Evolutionary conservation across 257 asterid genomes (phyloP).

Genomic region (Marsdenia floribunda): DNA sequence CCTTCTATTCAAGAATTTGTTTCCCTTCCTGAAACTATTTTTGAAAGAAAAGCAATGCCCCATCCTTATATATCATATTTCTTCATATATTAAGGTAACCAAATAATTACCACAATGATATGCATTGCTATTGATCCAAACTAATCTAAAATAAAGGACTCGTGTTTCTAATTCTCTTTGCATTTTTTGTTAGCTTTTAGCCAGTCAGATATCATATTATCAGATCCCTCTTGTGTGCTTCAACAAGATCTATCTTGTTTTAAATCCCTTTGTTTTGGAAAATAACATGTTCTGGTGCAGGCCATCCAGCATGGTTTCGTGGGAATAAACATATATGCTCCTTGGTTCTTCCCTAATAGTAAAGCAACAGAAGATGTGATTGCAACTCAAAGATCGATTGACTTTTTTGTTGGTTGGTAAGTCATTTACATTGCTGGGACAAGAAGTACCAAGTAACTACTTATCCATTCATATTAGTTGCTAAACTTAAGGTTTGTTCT

Average conservation of each 20-base stretch:
- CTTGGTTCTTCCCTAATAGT: slow-evolving; percentile 36
- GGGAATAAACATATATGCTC: slow-evolving; percentile 41
- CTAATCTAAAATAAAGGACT: no score
- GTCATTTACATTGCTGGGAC: not conserved
- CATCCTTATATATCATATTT: no score
- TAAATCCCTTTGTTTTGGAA: not conserved
- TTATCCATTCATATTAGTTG: not conserved
- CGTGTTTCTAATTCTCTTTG: no score
- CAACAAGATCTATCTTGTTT: no score
- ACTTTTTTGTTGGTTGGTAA: slow-evolving; percentile 55
- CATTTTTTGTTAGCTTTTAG: no score
- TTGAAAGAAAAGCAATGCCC: no score
- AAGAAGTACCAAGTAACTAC: not conserved
- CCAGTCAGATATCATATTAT: no score
- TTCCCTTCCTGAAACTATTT: not conserved
- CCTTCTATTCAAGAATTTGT: not conserved
- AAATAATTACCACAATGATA: no score
- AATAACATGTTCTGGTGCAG: slow-evolving; percentile 7
- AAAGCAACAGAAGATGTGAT: slow-evolving; percentile 37
- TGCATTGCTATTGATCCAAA: no score
- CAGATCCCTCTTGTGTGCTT: no score
- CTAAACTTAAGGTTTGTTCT: not conserved
- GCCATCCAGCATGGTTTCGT: slow-evolving; percentile 39
- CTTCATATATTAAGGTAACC: no score
- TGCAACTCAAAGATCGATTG: slow-evolving; percentile 46